Percentiles rank a stretch among this genome's conserved stretches.
Evolutionary conservation across 2,329 filamentous ascomycete species (phyloP).

Genomic region (Cadophora luteo-olivacea): DNA sequence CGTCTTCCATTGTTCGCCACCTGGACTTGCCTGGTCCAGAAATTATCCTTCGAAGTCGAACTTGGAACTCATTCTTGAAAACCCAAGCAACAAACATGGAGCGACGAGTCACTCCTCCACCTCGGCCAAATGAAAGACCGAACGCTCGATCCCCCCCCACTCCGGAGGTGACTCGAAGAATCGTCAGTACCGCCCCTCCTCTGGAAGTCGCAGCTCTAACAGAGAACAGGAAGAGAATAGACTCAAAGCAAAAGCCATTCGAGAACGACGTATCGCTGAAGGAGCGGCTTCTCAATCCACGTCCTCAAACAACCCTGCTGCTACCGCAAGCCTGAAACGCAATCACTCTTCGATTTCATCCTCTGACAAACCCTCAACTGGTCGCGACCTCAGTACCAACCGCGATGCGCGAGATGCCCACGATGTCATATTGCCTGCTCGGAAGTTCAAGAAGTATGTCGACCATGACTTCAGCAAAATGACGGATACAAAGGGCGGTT

Average conservation of each 20-base stretch:
- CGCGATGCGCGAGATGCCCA: slow-evolving; percentile 68
- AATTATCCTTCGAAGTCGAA: not conserved
- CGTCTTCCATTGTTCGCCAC: not conserved
- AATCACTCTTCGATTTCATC: slow-evolving; percentile 68
- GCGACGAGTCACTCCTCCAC: slow-evolving; percentile 13
- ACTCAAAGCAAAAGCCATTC: slow-evolving; percentile 85
- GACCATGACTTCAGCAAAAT: slow-evolving; percentile 98
- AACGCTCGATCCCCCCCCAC: slow-evolving; percentile 54
- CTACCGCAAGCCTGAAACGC: slow-evolving; percentile 72
- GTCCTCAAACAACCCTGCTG: slow-evolving; percentile 74
- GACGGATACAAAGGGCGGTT: slow-evolving; percentile 97
- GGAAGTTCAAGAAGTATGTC: slow-evolving; percentile 92
- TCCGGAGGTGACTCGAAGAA: slow-evolving; percentile 60
- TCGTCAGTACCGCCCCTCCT: slow-evolving; percentile 51
- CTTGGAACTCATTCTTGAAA: not conserved
- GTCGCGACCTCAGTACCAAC: slow-evolving; percentile 58
- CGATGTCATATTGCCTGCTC: slow-evolving; percentile 64
- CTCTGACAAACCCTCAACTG: slow-evolving; percentile 37
- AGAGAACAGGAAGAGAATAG: slow-evolving; percentile 78
- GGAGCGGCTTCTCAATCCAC: slow-evolving; percentile 47
- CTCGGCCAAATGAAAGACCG: not conserved
- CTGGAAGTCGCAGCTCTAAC: slow-evolving; percentile 15
- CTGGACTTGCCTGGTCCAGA: not conserved
- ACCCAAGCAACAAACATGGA: not conserved
- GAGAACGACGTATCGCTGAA: slow-evolving; percentile 74